Percentiles rank a stretch among this genome's conserved stretches.
Conservation (phyloP, 2,329 filamentous ascomycete species). For the Diaporthe vexans region DNA sequence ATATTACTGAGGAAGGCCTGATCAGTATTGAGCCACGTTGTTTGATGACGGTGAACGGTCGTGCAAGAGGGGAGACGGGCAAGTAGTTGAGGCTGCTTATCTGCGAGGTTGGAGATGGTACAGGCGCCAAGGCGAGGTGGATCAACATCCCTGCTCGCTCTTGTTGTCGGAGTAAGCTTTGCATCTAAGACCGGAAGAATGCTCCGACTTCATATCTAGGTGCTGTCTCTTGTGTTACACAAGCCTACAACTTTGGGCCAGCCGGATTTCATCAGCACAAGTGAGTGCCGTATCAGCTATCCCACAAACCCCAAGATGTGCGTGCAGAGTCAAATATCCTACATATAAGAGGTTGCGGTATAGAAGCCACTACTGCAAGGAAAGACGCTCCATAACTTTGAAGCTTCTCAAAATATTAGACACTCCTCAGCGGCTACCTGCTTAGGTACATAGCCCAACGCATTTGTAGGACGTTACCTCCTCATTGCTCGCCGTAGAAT, state of each 20-base stretch:
- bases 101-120: not conserved
- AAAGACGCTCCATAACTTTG: no score
- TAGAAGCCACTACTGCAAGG: no score
- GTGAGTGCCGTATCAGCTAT: not conserved
- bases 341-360: no score
- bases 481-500: no score
- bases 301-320: no score
- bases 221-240: not conserved
- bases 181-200: not conserved
- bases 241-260: not conserved
- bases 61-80: not conserved
- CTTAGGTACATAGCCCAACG: no score
- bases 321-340: no score
- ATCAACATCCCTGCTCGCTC: constrained; percentile 3
- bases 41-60: not conserved
- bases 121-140: constrained; percentile 10
- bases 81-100: not conserved
- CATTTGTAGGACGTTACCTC: no score
- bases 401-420: no score
- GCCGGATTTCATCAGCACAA: not conserved
- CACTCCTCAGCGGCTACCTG: no score
- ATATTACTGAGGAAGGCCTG: not conserved
- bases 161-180: not conserved
- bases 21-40: not conserved
- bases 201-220: not conserved